phyloP scores from a whole-genome alignment of 768 basidiomycete genomes.

The Termitomyces sp. region DNA sequence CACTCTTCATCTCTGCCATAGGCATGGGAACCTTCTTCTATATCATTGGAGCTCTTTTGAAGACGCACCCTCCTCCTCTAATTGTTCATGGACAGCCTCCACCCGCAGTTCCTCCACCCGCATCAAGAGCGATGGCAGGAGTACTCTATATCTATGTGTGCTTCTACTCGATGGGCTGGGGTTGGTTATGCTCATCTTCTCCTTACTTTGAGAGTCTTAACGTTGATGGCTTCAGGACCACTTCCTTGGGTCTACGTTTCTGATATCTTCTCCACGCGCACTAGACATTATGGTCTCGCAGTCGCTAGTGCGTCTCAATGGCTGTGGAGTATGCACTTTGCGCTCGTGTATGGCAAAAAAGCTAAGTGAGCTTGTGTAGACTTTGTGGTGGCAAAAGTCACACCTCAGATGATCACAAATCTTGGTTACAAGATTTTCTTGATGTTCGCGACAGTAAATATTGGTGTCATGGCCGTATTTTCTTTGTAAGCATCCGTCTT shows the following conservation, averaged over 20 bases:
- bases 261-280: constrained; percentile 85
- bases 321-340: constrained; percentile 55
- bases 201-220: background rate
- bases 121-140: constrained; percentile 78
- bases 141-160: constrained; percentile 85
- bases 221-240: constrained; percentile 70
- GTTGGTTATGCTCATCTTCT: constrained; percentile 17
- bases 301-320: constrained; percentile 75
- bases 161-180: constrained; percentile 88
- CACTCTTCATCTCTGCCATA: constrained; percentile 66
- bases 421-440: constrained; percentile 74
- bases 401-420: constrained; percentile 53
- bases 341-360: background rate
- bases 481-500: constrained; percentile 38
- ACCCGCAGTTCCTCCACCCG: constrained; percentile 32
- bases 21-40: constrained; percentile 81
- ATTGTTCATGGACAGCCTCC: constrained; percentile 12
- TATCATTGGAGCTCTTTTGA: constrained; percentile 83
- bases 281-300: constrained; percentile 75
- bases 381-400: constrained; percentile 68
- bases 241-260: constrained; percentile 58
- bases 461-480: constrained; percentile 64
- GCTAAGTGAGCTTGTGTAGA: constrained; percentile 29
- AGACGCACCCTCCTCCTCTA: constrained; percentile 59
- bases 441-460: constrained; percentile 70